Percentiles rank a stretch among this genome's conserved stretches.
Evolutionary conservation across 805 yeast species (phyloP).

Genomic region (Candida sithepensis): DNA sequence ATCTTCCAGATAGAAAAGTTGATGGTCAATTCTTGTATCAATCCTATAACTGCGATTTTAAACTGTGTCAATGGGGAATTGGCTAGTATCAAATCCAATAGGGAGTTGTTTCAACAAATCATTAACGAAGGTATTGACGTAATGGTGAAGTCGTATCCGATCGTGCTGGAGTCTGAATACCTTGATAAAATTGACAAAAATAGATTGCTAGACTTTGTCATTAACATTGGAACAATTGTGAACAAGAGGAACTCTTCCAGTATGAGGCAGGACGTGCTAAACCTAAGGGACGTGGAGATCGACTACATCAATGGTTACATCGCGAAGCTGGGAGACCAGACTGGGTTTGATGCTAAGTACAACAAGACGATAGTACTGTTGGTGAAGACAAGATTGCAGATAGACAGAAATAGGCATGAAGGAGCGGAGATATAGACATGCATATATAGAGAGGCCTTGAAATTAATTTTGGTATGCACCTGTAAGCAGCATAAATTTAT

Average conservation of each 20-base stretch:
- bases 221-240: slow-evolving; percentile 25
- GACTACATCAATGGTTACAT: slow-evolving; percentile 83
- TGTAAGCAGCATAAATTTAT: too few species aligned
- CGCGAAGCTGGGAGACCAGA: slow-evolving; percentile 47
- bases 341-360: slow-evolving; percentile 40
- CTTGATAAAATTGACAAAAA: slow-evolving; percentile 30
- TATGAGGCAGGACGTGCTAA: slow-evolving; percentile 65
- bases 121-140: slow-evolving; percentile 44
- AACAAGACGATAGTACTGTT: slow-evolving; percentile 45
- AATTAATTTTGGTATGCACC: too few species aligned
- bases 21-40: slow-evolving; percentile 76
- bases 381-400: slow-evolving; percentile 36
- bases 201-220: slow-evolving; percentile 30
- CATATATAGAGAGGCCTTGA: too few species aligned
- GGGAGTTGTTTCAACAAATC: slow-evolving; percentile 36
- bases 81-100: slow-evolving; percentile 34
- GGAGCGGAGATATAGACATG: neutral
- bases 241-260: slow-evolving; percentile 57
- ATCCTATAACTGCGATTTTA: slow-evolving; percentile 74
- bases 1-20: slow-evolving; percentile 70
- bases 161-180: slow-evolving; percentile 29
- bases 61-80: slow-evolving; percentile 80
- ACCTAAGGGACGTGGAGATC: slow-evolving; percentile 65
- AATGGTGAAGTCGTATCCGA: slow-evolving; percentile 31
- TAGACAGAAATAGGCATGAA: slow-evolving; percentile 13